These are phyloP conservation scores for Bothriochloa decipiens DNA, from an alignment of 176 grass and related monocot genomes.

Conservation along the genomic window DNA sequence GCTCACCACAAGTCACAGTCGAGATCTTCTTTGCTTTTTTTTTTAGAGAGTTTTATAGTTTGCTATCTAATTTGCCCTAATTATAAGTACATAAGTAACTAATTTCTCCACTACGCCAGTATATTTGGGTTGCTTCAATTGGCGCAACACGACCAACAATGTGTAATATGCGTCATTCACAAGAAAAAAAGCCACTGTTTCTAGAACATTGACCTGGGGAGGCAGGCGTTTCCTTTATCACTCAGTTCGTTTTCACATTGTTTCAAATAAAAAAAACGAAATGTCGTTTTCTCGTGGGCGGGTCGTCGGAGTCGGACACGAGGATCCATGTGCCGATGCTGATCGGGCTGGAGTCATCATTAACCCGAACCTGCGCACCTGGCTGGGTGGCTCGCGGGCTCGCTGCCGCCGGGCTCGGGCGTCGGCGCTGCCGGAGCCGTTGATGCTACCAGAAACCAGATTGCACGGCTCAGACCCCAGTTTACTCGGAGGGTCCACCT, in stretches of 20 bases:
- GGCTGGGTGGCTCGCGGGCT: not conserved
- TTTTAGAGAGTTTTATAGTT: too few relatives aligned
- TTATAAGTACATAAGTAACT: too few relatives aligned
- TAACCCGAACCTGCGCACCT: not conserved
- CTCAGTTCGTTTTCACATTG: not conserved
- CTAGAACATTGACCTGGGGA: not conserved
- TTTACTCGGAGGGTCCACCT: not conserved
- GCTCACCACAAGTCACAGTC: too few relatives aligned
- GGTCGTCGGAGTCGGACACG: not conserved
- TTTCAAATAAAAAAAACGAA: too few relatives aligned
- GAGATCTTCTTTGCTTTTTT: too few relatives aligned
- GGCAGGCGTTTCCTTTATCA: too few relatives aligned
- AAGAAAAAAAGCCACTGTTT: not conserved
- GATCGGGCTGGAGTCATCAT: not conserved
- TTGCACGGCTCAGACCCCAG: not conserved
- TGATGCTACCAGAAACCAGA: slow-evolving; percentile 7
- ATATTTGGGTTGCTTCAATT: too few relatives aligned
- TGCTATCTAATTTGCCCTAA: too few relatives aligned
- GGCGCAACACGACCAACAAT: too few relatives aligned
- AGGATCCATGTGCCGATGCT: not conserved
- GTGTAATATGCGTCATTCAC: too few relatives aligned
- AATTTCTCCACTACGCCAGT: too few relatives aligned
- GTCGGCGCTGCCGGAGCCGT: not conserved
- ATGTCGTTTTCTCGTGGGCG: slow-evolving; percentile 13
- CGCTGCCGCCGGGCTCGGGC: not conserved